A percentile compares a stretch with the other conserved stretches of the same genome.
These are phyloP conservation scores for Alternaria novae-zelandiae DNA, from an alignment of 2,329 filamentous ascomycete genomes.

Conservation along the genomic window DNA sequence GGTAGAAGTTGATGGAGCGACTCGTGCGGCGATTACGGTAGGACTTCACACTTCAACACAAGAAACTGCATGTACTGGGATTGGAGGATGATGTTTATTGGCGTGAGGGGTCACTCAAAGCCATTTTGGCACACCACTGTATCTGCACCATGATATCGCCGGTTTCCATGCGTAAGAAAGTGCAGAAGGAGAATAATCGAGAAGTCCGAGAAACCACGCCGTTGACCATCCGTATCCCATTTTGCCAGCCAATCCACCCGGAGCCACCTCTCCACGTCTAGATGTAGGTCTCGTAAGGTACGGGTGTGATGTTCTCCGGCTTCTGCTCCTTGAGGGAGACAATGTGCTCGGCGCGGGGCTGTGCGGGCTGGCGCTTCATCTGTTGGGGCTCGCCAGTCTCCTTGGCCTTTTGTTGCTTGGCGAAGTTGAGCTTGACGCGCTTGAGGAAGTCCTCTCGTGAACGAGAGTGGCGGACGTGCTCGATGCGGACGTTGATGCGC, in stretches of 20 bases:
- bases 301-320: conserved; percentile 88
- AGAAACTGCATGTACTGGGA: conserved; percentile 15
- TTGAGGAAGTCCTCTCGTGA: conserved; percentile 96
- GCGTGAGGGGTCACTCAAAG: conserved; percentile 45
- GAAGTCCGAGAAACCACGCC: conserved; percentile 50
- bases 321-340: conserved; percentile 81
- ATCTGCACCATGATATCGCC: conserved; percentile 45
- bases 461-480: conserved; percentile 94
- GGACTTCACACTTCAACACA: not conserved
- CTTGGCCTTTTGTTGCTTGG: conserved; percentile 92
- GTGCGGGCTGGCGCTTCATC: conserved; percentile 87
- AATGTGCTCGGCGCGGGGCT: conserved; percentile 80
- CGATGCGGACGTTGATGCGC: conserved; percentile 98
- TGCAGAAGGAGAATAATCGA: conserved; percentile 47
- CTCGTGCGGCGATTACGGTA: not conserved
- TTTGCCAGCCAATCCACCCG: conserved; percentile 38
- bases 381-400: conserved; percentile 83
- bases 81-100: conserved; percentile 43
- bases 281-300: conserved; percentile 98
- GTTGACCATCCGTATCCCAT: conserved; percentile 49
- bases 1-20: not conserved
- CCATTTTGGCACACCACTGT: conserved; percentile 45
- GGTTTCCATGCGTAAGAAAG: conserved; percentile 49
- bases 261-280: conserved; percentile 60
- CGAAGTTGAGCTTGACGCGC: conserved; percentile 96